These are phyloP conservation scores for Hypoxylon sp. DNA, from an alignment of 2,329 filamentous ascomycete species.

Conservation along the genomic window DNA sequence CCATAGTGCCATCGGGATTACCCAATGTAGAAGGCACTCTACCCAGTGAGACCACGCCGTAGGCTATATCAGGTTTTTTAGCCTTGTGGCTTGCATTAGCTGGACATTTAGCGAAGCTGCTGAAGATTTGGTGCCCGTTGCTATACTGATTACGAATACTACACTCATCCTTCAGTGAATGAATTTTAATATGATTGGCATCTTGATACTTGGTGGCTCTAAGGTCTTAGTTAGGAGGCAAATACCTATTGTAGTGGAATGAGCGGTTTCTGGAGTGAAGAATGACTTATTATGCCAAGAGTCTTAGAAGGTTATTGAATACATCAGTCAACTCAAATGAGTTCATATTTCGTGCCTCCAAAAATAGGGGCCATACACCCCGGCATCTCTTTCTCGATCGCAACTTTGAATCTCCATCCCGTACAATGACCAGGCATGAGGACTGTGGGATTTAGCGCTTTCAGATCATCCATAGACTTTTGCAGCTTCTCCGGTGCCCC, in stretches of 20 bases:
- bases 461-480: slow-evolving; percentile 64
- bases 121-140: too few relatives aligned
- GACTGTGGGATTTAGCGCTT: slow-evolving; percentile 62
- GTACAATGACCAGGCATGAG: slow-evolving; percentile 70
- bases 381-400: slow-evolving; percentile 66
- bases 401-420: slow-evolving; percentile 69
- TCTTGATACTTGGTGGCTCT: too few relatives aligned
- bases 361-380: slow-evolving; percentile 66
- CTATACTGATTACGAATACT: too few relatives aligned
- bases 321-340: slow-evolving; percentile 20
- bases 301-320: background rate
- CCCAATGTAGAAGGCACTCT: slow-evolving; percentile 33
- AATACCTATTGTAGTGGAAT: too few relatives aligned
- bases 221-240: too few relatives aligned
- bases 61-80: slow-evolving; percentile 2
- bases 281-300: background rate
- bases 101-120: background rate
- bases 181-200: background rate
- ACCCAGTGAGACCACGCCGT: slow-evolving; percentile 1
- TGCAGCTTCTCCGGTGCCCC: slow-evolving; percentile 61
- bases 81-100: slow-evolving; percentile 30
- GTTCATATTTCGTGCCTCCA: slow-evolving; percentile 61
- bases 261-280: background rate
- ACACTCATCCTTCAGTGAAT: too few relatives aligned
- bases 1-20: slow-evolving; percentile 23